Evolutionary conservation across 2,329 filamentous ascomycete genomes (phyloP), one percentile per base, ranked within the genome.

Genomic region (Aureobasidium zeae): DNA sequence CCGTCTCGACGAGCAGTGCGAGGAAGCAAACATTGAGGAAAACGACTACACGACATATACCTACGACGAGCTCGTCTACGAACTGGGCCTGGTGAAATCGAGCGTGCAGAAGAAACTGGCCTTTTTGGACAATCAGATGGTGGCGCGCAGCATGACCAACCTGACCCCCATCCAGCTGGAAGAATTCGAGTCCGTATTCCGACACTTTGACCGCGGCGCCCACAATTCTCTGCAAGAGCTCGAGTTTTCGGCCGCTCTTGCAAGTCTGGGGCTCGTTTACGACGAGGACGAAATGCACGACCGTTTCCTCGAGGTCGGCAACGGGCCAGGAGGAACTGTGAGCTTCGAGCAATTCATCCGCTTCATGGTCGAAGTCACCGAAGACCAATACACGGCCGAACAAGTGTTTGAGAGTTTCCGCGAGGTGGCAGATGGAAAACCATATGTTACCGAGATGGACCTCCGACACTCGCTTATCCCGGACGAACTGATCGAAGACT

Each of bases 11-110:
- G 77, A 79, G 51, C 86, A 94, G 65, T 98, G 91, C 61, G 76
- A 81, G 48, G 89, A 96, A 68, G 91, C 91, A 49, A 96, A 98
- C 61, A 95, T 98, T 51, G 91, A 98, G 64, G 91, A 98, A 58
- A 98, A 98, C 63, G 91, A 98, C 68, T 96, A 91, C 63, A 98
- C 91, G n/a, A 96, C 89, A 7, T 96, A 96, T 66, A 94, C 89
- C 8, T 91, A 96, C 62, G 91, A 98, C 59, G 91, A 98, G 65
- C 74, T 98, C 30, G 79, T 80, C 48, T 98, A 98, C 66, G 91
- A 98, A 65, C 74, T 96, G 47, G 81, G 86, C 12, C 74, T 98
- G 21, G 91, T 96, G 46, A 88, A 87, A 60, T 82, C 84, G 21
- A 91, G 85, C 9, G 89, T 96, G 20, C 83, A 87, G 51, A 98